A percentile compares a stretch with the other conserved stretches of the same genome.
Conservation (phyloP, 2,329 filamentous ascomycete genomes). For the Xylaria sp. region DNA sequence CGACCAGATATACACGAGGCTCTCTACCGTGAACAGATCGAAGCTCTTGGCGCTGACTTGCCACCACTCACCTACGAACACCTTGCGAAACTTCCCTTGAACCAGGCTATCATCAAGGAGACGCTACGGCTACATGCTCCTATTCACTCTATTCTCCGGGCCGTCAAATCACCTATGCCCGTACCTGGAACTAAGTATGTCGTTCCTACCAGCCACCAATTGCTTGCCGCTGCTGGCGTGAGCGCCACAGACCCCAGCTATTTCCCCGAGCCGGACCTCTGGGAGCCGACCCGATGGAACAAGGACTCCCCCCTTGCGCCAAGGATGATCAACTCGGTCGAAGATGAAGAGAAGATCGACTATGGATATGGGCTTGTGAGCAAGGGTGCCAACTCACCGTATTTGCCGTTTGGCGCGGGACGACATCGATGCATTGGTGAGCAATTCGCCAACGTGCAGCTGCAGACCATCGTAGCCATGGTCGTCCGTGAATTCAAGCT, state of each 20-base stretch:
- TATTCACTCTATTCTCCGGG: constrained; percentile 94
- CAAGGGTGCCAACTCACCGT: constrained; percentile 90
- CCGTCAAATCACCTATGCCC: constrained; percentile 88
- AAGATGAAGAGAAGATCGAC: constrained; percentile 81
- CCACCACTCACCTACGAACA: constrained; percentile 81
- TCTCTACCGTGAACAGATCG: constrained; percentile 83
- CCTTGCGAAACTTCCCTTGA: constrained; percentile 81
- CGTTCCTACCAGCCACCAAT: constrained; percentile 81
- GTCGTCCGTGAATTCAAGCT: constrained; percentile 85
- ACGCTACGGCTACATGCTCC: constrained; percentile 90
- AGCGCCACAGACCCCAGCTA: constrained; percentile 76
- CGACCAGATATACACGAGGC: constrained; percentile 83
- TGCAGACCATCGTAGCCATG: constrained; percentile 84
- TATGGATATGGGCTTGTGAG: constrained; percentile 94
- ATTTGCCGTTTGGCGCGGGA: constrained; percentile 93
- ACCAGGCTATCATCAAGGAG: constrained; percentile 88
- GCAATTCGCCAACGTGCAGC: constrained; percentile 93
- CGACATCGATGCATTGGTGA: constrained; percentile 96
- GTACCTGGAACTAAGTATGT: constrained; percentile 85
- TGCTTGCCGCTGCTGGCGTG: constrained; percentile 87
- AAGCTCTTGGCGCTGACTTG: constrained; percentile 77
- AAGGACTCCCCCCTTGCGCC: constrained; percentile 68
- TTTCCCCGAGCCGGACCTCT: constrained; percentile 84
- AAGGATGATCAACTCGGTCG: constrained; percentile 57
- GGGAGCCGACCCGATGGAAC: constrained; percentile 95